phyloP scores from a whole-genome alignment of 495 filamentous ascomycete genomes.

The Aspergillus funiculosus region DNA sequence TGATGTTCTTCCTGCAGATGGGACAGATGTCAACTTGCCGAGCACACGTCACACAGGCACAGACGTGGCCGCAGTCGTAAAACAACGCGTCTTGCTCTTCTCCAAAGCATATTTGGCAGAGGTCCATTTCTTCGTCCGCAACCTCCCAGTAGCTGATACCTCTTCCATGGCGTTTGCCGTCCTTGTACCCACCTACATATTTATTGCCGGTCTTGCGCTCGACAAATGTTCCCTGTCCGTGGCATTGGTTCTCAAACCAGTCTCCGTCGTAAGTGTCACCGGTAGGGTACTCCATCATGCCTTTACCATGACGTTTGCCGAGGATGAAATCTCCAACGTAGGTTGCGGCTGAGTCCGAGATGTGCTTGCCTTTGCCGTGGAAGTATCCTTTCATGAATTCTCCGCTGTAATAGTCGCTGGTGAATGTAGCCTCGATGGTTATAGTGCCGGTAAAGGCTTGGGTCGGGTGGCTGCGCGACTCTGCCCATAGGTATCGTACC shows the following conservation, averaged over 20 bases:
- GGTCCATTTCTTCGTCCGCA: constrained; percentile 55
- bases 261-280: constrained; percentile 59
- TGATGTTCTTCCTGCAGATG: constrained; percentile 56
- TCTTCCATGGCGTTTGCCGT: constrained; percentile 56
- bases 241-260: constrained; percentile 50
- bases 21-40: constrained; percentile 58
- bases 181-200: constrained; percentile 59
- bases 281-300: constrained; percentile 54
- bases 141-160: constrained; percentile 59
- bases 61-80: constrained; percentile 62
- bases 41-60: constrained; percentile 58
- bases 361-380: constrained; percentile 49
- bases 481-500: constrained; percentile 43
- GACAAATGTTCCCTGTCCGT: constrained; percentile 54
- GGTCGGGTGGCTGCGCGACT: constrained; percentile 40
- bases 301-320: constrained; percentile 49
- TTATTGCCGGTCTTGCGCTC: constrained; percentile 57
- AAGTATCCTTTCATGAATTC: constrained; percentile 45
- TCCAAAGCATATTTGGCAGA: constrained; percentile 62
- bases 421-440: constrained; percentile 44
- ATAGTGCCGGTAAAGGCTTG: constrained; percentile 41
- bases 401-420: constrained; percentile 43
- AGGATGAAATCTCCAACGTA: constrained; percentile 53
- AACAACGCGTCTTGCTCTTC: constrained; percentile 57
- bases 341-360: constrained; percentile 48